Evolutionary conservation across 1,284 basidiomycete species (phyloP), one percentile per base, ranked within the genome.

Genomic region (Omphalotus olearius): DNA sequence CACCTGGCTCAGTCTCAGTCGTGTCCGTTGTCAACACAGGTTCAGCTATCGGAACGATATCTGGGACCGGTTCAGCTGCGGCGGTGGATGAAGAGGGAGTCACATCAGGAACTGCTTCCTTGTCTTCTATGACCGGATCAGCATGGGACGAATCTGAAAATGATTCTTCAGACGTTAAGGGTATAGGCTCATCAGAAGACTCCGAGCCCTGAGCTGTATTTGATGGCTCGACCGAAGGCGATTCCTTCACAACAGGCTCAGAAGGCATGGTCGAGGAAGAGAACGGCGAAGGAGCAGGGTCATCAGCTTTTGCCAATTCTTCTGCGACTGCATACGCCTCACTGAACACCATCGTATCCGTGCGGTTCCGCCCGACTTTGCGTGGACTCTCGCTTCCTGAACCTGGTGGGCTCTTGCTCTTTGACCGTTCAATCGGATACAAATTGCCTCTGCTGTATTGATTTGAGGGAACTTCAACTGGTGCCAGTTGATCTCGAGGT

Each of bases 331-430:
- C 67, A 47, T 60, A 70, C 0, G 66, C 76, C 47, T 87, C 85
- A 57, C 77, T 81, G 59, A 80, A 78, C 17, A 89, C 79, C 88
- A 90, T 89, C 11, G 87, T 90, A 59, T 88, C 87, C 14, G 86
- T 90, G 49, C 86, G 68, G 56, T 65, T 79, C 33, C 86, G 71
- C 0, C 84, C 85, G 13, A 75, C 61, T 58, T 72, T 78, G 14
- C 81, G 66, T 41, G 82, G 76, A 64, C 78, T 82, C 45, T 75
- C 72, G 30, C 64, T 68, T 26, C 68, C 66, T 40, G 64, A 59
- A 33, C 66, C 64, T 1, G 64, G 61, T 0, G 70, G 66, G 47
- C 65, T 69, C 43, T 53, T 56, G 3, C 57, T 49, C 16, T 62
- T 61, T 43, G 52, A 42, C 42, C 56, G 57, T 47, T 60, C 55